These are phyloP conservation scores for Raffaelea arxii DNA, from an alignment of 2,329 filamentous ascomycete genomes.

Conservation along the genomic window DNA sequence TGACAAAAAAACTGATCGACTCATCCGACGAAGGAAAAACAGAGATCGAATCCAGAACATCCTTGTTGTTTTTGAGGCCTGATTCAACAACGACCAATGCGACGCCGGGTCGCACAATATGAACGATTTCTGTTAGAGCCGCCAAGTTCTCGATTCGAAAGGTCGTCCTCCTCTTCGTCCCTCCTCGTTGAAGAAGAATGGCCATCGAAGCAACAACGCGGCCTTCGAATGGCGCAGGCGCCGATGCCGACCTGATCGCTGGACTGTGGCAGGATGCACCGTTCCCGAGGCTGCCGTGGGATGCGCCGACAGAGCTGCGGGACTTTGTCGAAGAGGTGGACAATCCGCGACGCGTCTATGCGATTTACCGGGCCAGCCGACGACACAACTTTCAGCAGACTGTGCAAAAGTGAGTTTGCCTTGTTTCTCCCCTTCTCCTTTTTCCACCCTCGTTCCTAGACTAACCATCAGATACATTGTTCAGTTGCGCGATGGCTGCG, in stretches of 20 bases:
- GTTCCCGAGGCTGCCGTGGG: conserved; percentile 48
- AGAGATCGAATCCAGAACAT: too few relatives aligned
- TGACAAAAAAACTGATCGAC: too few relatives aligned
- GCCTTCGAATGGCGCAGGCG: conserved; percentile 2
- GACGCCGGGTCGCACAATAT: too few relatives aligned
- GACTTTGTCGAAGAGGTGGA: conserved; percentile 48
- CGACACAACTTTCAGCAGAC: conserved; percentile 56
- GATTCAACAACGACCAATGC: too few relatives aligned
- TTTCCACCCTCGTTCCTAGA: conserved; percentile 13
- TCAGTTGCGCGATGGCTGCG: conserved; percentile 77
- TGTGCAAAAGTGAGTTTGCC: conserved; percentile 47
- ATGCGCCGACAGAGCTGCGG: conserved; percentile 49
- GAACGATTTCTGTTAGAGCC: too few relatives aligned
- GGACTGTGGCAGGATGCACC: conserved; percentile 53
- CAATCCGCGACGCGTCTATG: conserved; percentile 51
- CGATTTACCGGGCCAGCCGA: conserved; percentile 49
- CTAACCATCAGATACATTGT: conserved; percentile 54
- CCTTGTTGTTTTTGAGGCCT: too few relatives aligned
- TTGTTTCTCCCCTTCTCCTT: conserved; percentile 5
- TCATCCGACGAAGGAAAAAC: too few relatives aligned
- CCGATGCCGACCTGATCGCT: conserved; percentile 39
- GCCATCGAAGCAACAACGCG: conserved; percentile 34
- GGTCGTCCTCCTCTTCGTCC: too few relatives aligned
- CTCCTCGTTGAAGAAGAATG: too few relatives aligned
- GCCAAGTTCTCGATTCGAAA: too few relatives aligned